These are phyloP conservation scores for Thermothielavioides terrestris DNA, from an alignment of 495 filamentous ascomycete species.

Conservation along the genomic window DNA sequence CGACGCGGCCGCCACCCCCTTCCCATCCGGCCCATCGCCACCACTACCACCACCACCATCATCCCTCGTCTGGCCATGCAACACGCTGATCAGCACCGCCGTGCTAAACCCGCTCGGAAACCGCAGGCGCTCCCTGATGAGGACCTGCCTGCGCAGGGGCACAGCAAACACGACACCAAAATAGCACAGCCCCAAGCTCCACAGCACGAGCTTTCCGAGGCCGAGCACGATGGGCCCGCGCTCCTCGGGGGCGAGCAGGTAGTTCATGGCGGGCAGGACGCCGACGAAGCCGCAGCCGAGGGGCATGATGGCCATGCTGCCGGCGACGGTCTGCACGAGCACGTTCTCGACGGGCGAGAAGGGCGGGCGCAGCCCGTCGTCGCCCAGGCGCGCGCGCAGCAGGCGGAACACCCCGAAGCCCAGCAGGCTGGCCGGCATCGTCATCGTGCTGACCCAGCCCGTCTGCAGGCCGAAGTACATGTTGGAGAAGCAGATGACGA, in stretches of 20 bases:
- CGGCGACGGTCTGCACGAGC: constrained; percentile 91
- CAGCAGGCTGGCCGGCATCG: constrained; percentile 87
- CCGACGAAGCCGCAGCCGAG: constrained; percentile 93
- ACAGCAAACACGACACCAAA: constrained; percentile 97
- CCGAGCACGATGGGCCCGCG: constrained; percentile 65
- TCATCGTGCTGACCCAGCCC: constrained; percentile 66
- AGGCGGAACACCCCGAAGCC: constrained; percentile 95
- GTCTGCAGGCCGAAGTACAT: constrained; percentile 98
- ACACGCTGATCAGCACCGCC: constrained; percentile 79
- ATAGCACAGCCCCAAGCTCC: constrained; percentile 84
- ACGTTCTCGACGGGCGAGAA: constrained; percentile 97
- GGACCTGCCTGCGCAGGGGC: constrained; percentile 65
- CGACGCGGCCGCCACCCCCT: constrained; percentile 1
- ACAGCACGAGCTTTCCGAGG: constrained; percentile 70
- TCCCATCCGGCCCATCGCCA: too few species aligned
- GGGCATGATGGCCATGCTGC: constrained; percentile 94
- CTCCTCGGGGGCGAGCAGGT: constrained; percentile 65
- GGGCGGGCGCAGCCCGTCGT: constrained; percentile 48
- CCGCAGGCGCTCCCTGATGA: constrained; percentile 81
- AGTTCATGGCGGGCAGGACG: constrained; percentile 77
- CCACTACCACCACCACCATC: not conserved
- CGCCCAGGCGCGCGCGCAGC: constrained; percentile 52
- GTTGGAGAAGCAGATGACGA: constrained; percentile 89
- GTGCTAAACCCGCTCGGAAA: constrained; percentile 96
- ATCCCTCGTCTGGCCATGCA: constrained; percentile 53